phyloP scores from a whole-genome alignment of 208 protist species.

The Lotmaria passim region DNA sequence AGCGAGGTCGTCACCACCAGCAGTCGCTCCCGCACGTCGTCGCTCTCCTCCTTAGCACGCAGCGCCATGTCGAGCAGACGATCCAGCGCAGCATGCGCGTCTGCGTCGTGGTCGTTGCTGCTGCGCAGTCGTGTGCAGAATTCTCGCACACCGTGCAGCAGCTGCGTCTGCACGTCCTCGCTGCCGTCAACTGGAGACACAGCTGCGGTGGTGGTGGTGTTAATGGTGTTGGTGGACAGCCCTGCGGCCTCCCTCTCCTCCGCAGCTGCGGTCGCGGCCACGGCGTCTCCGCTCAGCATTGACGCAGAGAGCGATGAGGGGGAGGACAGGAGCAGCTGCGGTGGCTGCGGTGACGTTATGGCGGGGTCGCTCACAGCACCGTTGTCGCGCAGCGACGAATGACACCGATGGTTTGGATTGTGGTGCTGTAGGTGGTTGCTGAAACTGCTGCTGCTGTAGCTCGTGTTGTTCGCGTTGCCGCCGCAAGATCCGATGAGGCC shows the following conservation, averaged over 20 bases:
- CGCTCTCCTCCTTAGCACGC: constrained; percentile 27
- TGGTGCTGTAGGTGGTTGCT: neutral
- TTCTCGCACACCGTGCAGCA: constrained; percentile 3
- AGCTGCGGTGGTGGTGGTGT: no score
- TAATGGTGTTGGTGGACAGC: no score
- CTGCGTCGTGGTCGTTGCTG: no score
- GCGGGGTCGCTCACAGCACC: neutral
- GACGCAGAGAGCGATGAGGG: constrained; percentile 5
- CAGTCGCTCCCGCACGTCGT: constrained; percentile 31
- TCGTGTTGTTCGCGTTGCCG: neutral
- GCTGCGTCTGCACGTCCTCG: constrained; percentile 19
- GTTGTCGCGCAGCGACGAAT: neutral
- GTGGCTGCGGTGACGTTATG: neutral
- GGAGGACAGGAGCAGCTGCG: neutral
- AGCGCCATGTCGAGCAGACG: constrained; percentile 16
- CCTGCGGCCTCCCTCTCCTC: neutral
- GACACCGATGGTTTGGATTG: neutral
- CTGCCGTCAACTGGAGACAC: neutral
- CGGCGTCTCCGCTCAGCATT: constrained; percentile 1
- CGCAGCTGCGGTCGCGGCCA: neutral
- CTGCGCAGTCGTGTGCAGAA: neutral
- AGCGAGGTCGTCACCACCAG: constrained; percentile 24
- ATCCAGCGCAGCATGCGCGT: neutral
- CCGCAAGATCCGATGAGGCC: neutral
- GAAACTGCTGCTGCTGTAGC: neutral